phyloP scores from a whole-genome alignment of 2,329 filamentous ascomycete species.

The Monosporascus sp. region DNA sequence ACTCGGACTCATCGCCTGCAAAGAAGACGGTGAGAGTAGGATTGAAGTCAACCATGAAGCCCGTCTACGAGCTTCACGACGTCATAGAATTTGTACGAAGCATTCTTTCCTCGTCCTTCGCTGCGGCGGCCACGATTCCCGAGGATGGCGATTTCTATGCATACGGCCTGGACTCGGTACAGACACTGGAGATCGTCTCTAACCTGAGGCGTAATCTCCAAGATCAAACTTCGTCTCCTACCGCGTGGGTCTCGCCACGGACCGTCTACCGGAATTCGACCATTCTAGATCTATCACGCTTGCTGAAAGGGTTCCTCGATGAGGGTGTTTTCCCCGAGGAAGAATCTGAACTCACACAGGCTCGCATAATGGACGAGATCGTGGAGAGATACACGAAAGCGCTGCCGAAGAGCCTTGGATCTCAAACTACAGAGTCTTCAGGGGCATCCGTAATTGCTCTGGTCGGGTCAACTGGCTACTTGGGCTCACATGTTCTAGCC shows the following conservation, averaged over 20 bases:
- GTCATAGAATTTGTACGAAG: conserved; percentile 2
- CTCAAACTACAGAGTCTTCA: too few species aligned
- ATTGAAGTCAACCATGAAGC: not conserved
- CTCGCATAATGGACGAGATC: not conserved
- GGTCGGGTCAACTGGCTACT: conserved; percentile 13
- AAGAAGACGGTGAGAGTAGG: not conserved
- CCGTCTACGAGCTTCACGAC: conserved; percentile 1
- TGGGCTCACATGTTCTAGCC: conserved; percentile 5
- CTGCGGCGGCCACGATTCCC: not conserved
- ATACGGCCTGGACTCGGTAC: conserved; percentile 11
- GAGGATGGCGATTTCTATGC: conserved; percentile 11
- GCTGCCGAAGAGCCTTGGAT: not conserved
- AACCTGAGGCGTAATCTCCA: conserved; percentile 8
- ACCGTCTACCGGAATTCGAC: conserved; percentile 10
- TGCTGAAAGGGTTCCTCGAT: conserved; percentile 7
- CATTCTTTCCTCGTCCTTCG: not conserved
- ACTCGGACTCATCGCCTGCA: not conserved
- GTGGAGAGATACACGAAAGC: conserved; percentile 1
- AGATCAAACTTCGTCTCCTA: not conserved
- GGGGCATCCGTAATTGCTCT: not conserved
- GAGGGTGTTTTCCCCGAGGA: conserved; percentile 3
- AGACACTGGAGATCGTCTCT: conserved; percentile 7
- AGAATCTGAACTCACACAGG: not conserved
- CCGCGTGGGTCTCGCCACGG: conserved; percentile 9
- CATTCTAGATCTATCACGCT: conserved; percentile 2